Base-by-base conservation (phyloP, 352 stramenopile species). In the Pythium rishiriense region DNA sequence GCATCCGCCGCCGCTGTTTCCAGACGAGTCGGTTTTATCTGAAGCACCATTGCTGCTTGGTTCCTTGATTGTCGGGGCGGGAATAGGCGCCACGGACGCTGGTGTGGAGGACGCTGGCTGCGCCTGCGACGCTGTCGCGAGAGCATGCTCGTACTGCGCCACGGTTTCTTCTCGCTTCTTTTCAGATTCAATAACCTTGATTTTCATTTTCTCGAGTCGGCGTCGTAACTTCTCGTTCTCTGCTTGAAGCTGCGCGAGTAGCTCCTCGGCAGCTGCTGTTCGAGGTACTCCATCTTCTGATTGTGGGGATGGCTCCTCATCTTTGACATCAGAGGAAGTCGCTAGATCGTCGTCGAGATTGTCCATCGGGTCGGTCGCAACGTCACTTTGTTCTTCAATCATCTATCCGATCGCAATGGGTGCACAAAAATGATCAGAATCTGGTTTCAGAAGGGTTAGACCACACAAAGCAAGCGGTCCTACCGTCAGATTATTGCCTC, bases 211-310 rank as follows among this genome's bases (percentile, higher is more conserved):
- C 42, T 92, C 85, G 10, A 95, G 71, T 10, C 81, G 78, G 39
- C 76, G 75, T 0, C 81, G 78, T 28, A 95, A 51, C 52, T 89
- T 90, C 19, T 93, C 81, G 57, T 95, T 95, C 57, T 95, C 86
- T 2, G 72, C 73, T 59, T 91, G 77, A 12, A 95, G 64, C 58
- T 83, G 73, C 14, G 57, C 61, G 19, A 93, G 66, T 0, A 81
- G 28, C 42, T 78, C 73, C 21, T 83, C 33, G 21, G 63, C 31
- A 67, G 76, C 41, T 46, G 81, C 65, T 0, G 73, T 70, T 29
- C n/a, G 21, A 8, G 52, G 37, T 3, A 55, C 51, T 15, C 61
- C 69, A 3, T 69, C 57, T 48, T 63, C 50, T 19, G 69, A 68
- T 14, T 69, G 69, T 22, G 72, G 65, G 6, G 64, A 75, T 35